Conservation (phyloP, 805 yeast species). For the Kregervanrija pseudodelftensis region DNA sequence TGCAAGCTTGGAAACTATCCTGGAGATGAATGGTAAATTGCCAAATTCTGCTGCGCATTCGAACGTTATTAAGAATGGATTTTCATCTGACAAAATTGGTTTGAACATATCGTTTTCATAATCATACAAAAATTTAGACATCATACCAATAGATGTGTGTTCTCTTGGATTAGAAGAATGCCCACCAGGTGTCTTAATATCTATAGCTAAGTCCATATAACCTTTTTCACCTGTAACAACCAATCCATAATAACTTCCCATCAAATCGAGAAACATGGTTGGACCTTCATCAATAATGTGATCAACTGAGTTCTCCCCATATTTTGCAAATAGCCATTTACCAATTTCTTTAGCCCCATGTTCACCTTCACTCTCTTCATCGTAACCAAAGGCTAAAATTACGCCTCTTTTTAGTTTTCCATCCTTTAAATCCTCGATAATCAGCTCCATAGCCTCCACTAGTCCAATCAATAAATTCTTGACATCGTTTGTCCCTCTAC, state of each 20-base stretch:
- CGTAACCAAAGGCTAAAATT: slow-evolving; percentile 64
- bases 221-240: slow-evolving; percentile 43
- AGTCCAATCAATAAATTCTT: slow-evolving; percentile 62
- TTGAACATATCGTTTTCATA: slow-evolving; percentile 53
- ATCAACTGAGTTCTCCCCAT: slow-evolving; percentile 54
- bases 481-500: slow-evolving; percentile 74
- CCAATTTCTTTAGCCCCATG: slow-evolving; percentile 53
- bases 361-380: slow-evolving; percentile 66
- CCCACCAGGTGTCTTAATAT: slow-evolving; percentile 50
- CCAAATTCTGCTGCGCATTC: slow-evolving; percentile 58
- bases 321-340: slow-evolving; percentile 38
- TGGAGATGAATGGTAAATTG: slow-evolving; percentile 10
- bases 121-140: slow-evolving; percentile 45
- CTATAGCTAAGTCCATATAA: slow-evolving; percentile 35
- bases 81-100: slow-evolving; percentile 39
- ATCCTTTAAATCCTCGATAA: slow-evolving; percentile 45
- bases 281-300: slow-evolving; percentile 52
- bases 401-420: slow-evolving; percentile 40
- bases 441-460: slow-evolving; percentile 54
- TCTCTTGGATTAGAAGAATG: slow-evolving; percentile 55
- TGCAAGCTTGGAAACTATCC: slow-evolving; percentile 32
- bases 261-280: slow-evolving; percentile 24
- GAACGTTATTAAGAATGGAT: slow-evolving; percentile 51
- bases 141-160: slow-evolving; percentile 71
- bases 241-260: slow-evolving; percentile 34